Base-by-base conservation (phyloP, 257 asterid species). In the Solanum lycopersicoides region DNA sequence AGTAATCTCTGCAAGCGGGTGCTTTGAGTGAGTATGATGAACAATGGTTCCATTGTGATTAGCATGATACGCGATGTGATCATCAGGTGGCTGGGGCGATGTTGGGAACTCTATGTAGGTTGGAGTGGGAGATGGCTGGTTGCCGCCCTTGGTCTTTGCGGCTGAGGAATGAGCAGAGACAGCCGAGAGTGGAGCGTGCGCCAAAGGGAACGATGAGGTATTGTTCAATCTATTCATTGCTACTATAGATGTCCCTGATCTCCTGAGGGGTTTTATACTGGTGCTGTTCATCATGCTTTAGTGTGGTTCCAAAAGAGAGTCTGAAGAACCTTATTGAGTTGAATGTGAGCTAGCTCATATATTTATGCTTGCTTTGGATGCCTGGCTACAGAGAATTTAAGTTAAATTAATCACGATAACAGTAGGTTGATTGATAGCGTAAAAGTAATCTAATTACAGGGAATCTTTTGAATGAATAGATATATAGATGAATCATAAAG, bases 1-100 rank as follows among this genome's bases (percentile, higher is more conserved):
- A 25, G 88, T 91, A 2, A 91, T 84, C 82, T 90, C 90, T 4
- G 76, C 89, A 28, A 96, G 89, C 35, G 98, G 96, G 91, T 96
- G 99, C 73, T 93, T 90, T 42, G 95, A 89, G 91, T 95, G 99
- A 45, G 89, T 41, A 73, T 91, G 88, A 84, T 96, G 99, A 25
- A 90, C 89, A 83, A 95, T 92, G 87, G 75, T 30, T 44, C 63
- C 63, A 39, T 39, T 84, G 60, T 89, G 93, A 80, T 90, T 92
- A 11, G 89, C 95, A 0, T 35, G 50, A 9, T 77, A 32, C 69
- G 45, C 69, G 7, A 28, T 20, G 69, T 82, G 69, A 47, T 50
- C 45, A 82, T 82, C 85, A 47, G 85, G 85, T 1, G 93, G 86
- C 87, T 92, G 92, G 34, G 95, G 96, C 1, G 97, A 93, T 14